Percentiles rank a stretch among this genome's conserved stretches.
phyloP scores from a whole-genome alignment of 305 asterid genomes.

The Coffea humblotiana region DNA sequence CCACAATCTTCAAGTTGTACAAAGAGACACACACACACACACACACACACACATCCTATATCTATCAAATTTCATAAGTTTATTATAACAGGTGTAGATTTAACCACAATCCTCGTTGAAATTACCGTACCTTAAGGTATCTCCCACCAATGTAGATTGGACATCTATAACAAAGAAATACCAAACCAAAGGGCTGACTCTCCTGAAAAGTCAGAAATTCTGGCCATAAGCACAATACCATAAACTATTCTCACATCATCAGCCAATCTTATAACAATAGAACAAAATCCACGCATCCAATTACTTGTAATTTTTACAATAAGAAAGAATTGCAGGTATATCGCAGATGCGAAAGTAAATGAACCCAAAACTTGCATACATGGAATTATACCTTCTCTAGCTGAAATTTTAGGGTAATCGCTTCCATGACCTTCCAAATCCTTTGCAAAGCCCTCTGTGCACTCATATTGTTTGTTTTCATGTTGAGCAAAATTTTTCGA shows the following conservation, averaged over 20 bases:
- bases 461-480: conserved; percentile 35
- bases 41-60: neutral
- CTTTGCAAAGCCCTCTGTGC: conserved; percentile 22
- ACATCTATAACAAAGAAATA: conserved; percentile 53
- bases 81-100: conserved; percentile 2
- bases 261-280: neutral
- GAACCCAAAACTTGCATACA: conserved; percentile 2
- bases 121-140: conserved; percentile 73
- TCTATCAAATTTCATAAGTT: neutral
- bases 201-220: conserved; percentile 48
- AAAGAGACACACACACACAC: neutral
- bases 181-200: conserved; percentile 49
- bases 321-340: conserved; percentile 10
- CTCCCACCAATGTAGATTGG: conserved; percentile 84
- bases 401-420: conserved; percentile 32
- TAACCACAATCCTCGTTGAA: neutral
- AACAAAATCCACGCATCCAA: conserved; percentile 4
- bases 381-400: conserved; percentile 48
- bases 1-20: conserved; percentile 3
- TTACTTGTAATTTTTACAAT: neutral
- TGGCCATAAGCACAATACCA: conserved; percentile 8
- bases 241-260: neutral
- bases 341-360: conserved; percentile 18
- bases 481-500: conserved; percentile 25
- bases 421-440: conserved; percentile 35